Conservation (phyloP, 1,139 yeast species). For the Protomyces inouyei region DNA sequence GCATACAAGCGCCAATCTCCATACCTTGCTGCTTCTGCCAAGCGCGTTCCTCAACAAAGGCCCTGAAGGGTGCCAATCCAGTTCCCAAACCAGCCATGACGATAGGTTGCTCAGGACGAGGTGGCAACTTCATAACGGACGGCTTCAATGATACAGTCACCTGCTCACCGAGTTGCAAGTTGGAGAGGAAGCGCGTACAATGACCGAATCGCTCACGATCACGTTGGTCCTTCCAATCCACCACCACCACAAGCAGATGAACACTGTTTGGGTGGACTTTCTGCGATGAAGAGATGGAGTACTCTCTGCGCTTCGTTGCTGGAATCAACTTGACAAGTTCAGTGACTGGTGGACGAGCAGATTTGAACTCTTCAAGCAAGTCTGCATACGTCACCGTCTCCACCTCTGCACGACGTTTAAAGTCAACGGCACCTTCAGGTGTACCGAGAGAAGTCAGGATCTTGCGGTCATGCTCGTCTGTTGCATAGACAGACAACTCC, state of each 20-base stretch:
- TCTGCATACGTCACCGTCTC: slow-evolving; percentile 80
- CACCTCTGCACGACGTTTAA: slow-evolving; percentile 80
- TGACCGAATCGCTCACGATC: slow-evolving; percentile 91
- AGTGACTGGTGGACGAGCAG: slow-evolving; percentile 73
- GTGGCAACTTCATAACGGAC: slow-evolving; percentile 93
- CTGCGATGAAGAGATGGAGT: slow-evolving; percentile 97
- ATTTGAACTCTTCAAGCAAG: slow-evolving; percentile 68
- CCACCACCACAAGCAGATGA: slow-evolving; percentile 88
- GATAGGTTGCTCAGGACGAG: slow-evolving; percentile 57
- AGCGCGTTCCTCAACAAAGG: slow-evolving; percentile 89
- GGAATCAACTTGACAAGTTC: slow-evolving; percentile 70
- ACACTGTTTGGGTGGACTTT: slow-evolving; percentile 85
- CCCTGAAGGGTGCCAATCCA: slow-evolving; percentile 97
- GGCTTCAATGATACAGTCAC: slow-evolving; percentile 93
- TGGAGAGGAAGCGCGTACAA: slow-evolving; percentile 84
- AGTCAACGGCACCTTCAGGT: slow-evolving; percentile 77
- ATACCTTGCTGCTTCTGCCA: slow-evolving; percentile 88
- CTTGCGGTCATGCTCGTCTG: slow-evolving; percentile 62
- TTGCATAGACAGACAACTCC: slow-evolving; percentile 66
- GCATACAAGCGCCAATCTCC: slow-evolving; percentile 82
- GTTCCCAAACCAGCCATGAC: slow-evolving; percentile 98
- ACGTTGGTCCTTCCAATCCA: slow-evolving; percentile 85
- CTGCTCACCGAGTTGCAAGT: slow-evolving; percentile 72
- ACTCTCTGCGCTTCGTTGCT: slow-evolving; percentile 93
- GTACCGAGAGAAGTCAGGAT: slow-evolving; percentile 60